Conservation (phyloP, 2,329 filamentous ascomycete genomes). For the Ceratocystis diversiconidia region DNA sequence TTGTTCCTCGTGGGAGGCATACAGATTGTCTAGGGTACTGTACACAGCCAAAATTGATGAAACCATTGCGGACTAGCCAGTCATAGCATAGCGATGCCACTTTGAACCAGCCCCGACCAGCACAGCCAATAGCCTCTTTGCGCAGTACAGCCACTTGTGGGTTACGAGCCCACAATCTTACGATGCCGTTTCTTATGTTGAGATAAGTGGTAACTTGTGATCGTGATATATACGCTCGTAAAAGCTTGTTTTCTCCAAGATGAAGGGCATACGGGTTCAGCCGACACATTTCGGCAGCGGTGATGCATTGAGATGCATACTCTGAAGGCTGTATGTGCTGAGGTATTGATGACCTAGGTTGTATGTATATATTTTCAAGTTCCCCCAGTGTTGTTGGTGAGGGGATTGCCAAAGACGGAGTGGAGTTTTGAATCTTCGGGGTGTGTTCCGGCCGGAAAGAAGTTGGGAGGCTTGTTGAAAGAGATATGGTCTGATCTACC, state of each 20-base stretch:
- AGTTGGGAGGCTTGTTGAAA: background rate
- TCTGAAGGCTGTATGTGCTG: constrained; percentile 54
- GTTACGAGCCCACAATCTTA: constrained; percentile 79
- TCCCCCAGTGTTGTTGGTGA: constrained; percentile 2
- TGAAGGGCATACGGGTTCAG: constrained; percentile 83
- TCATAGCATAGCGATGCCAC: constrained; percentile 79
- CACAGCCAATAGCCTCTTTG: constrained; percentile 81
- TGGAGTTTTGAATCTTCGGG: background rate
- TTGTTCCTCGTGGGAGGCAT: constrained; percentile 35
- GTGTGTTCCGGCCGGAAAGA: background rate
- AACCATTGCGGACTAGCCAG: constrained; percentile 80
- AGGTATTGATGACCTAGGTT: constrained; percentile 71
- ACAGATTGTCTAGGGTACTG: constrained; percentile 27
- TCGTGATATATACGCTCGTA: constrained; percentile 70
- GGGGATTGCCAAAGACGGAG: background rate
- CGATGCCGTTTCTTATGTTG: constrained; percentile 88
- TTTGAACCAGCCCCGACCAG: constrained; percentile 77
- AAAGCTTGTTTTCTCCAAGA: constrained; percentile 63
- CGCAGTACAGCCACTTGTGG: constrained; percentile 68
- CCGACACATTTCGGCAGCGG: constrained; percentile 76
- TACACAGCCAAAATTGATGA: constrained; percentile 93
- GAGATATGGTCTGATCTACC: constrained; percentile 21
- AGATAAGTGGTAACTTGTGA: constrained; percentile 88
- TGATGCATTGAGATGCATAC: constrained; percentile 83
- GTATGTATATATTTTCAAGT: constrained; percentile 19